A percentile compares a stretch with the other conserved stretches of the same genome.
Evolutionary conservation across 1,284 basidiomycete species (phyloP).

Genomic region (Apiotrichum gamsii): DNA sequence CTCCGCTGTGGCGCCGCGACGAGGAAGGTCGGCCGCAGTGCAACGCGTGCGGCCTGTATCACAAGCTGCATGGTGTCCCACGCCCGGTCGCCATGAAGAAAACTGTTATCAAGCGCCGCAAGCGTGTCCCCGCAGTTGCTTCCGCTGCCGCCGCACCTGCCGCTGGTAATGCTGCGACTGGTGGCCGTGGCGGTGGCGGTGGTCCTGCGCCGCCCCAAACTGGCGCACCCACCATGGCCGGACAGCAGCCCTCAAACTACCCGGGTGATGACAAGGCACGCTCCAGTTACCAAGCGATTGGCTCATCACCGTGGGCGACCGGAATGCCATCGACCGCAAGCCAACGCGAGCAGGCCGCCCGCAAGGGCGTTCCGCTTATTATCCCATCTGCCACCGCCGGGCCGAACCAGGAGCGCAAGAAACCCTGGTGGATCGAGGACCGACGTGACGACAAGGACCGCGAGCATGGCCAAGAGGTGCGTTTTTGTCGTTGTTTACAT

Average conservation of each 20-base stretch:
- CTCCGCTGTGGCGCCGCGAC: constrained; percentile 86
- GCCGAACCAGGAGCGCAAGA: constrained; percentile 26
- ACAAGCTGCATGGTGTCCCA: constrained; percentile 95
- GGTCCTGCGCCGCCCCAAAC: neutral
- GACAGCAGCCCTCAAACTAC: constrained; percentile 5
- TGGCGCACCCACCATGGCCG: neutral
- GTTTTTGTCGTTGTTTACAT: neutral
- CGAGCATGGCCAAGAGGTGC: constrained; percentile 15
- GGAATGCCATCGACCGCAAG: constrained; percentile 2
- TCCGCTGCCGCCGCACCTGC: constrained; percentile 8
- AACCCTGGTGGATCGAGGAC: constrained; percentile 41
- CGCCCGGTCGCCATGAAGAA: constrained; percentile 98
- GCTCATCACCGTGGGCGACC: constrained; percentile 9
- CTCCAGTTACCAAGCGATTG: constrained; percentile 6
- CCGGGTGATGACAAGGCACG: constrained; percentile 14
- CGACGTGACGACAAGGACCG: constrained; percentile 15
- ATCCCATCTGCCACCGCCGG: constrained; percentile 6
- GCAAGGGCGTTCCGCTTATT: constrained; percentile 23
- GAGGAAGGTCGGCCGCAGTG: constrained; percentile 71
- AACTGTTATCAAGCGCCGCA: constrained; percentile 94
- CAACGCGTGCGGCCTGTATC: constrained; percentile 92
- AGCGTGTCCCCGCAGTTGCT: constrained; percentile 76
- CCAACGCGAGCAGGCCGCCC: constrained; percentile 11
- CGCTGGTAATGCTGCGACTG: too few relatives aligned
- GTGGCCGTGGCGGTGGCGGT: constrained; percentile 13